Conservation (phyloP, 805 yeast genomes). For the Myxozyma melibiosi region DNA sequence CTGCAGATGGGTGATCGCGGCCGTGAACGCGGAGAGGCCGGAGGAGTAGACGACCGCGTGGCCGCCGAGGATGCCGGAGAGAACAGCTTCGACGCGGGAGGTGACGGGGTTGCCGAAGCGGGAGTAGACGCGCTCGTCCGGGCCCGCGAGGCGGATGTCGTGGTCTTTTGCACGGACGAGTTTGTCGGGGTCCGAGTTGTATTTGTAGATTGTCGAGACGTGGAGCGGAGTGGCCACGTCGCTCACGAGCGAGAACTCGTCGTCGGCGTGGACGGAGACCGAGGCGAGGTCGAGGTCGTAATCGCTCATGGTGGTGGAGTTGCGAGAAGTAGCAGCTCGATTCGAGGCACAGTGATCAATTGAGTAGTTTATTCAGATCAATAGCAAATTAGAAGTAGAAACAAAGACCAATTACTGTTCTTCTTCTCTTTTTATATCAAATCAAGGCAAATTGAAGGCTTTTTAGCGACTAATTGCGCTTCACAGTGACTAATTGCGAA, state of each 20-base stretch:
- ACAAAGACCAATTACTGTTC: too few species aligned
- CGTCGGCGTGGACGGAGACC: constrained; percentile 69
- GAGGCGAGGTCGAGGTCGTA: constrained; percentile 31
- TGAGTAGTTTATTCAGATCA: too few species aligned
- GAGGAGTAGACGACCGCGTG: constrained; percentile 71
- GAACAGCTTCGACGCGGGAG: constrained; percentile 63
- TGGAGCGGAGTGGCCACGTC: constrained; percentile 73
- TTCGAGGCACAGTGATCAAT: too few species aligned
- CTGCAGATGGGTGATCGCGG: constrained; percentile 65
- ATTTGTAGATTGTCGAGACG: constrained; percentile 76
- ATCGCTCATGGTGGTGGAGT: background rate
- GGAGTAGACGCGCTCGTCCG: constrained; percentile 60
- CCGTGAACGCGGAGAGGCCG: constrained; percentile 81
- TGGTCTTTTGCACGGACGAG: constrained; percentile 46
- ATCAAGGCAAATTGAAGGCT: too few species aligned
- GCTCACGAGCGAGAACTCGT: constrained; percentile 42
- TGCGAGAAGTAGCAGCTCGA: too few species aligned
- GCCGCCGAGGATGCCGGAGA: constrained; percentile 62
- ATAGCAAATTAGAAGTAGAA: too few species aligned
- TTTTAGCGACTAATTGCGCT: too few species aligned
- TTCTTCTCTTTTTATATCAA: too few species aligned
- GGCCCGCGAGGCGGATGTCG: constrained; percentile 37
- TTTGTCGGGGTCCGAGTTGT: constrained; percentile 60
- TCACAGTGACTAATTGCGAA: too few species aligned
- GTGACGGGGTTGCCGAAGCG: constrained; percentile 75